Percentiles rank a stretch among this genome's conserved stretches.
phyloP scores from a whole-genome alignment of 805 yeast species.

The Saccharomycopsis sp. region DNA sequence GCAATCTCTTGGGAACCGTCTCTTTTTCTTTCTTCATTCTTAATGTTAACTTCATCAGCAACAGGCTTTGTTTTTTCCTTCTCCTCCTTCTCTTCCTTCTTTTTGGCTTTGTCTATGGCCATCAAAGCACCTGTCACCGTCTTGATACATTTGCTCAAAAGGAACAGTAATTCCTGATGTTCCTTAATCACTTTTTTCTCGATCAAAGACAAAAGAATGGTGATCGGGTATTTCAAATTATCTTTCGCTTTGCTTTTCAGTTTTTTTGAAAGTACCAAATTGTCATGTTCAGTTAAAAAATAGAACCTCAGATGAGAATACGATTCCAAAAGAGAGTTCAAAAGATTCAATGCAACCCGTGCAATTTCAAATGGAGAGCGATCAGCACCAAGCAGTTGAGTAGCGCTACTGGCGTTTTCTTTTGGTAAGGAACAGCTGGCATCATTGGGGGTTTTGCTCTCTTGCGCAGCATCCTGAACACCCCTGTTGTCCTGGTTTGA shows the following conservation, averaged over 20 bases:
- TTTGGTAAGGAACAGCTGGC: too few species aligned
- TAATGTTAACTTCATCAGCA: conserved; percentile 8
- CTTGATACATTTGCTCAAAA: conserved; percentile 65
- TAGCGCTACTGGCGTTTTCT: too few species aligned
- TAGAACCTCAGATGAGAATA: conserved; percentile 62
- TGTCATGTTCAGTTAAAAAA: conserved; percentile 71
- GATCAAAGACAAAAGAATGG: conserved; percentile 52
- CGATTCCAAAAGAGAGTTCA: conserved; percentile 60
- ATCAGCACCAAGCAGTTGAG: conserved; percentile 41
- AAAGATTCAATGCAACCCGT: conserved; percentile 65
- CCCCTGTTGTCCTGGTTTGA: too few species aligned
- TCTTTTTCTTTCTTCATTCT: conserved; percentile 1
- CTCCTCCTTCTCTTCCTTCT: conserved; percentile 22
- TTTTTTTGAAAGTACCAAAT: conserved; percentile 30
- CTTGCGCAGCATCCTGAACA: too few species aligned
- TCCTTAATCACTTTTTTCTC: conserved; percentile 57
- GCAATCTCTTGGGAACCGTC: not conserved
- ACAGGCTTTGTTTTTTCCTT: conserved; percentile 9
- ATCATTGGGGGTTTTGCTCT: too few species aligned
- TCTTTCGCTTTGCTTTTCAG: conserved; percentile 29
- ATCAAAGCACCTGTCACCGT: conserved; percentile 67
- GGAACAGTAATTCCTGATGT: conserved; percentile 68
- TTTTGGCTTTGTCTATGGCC: conserved; percentile 38
- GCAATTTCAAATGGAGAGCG: conserved; percentile 66
- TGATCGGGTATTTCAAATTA: conserved; percentile 57